phyloP scores from a whole-genome alignment of 2,329 filamentous ascomycete genomes.

The Aspergillus proliferans region DNA sequence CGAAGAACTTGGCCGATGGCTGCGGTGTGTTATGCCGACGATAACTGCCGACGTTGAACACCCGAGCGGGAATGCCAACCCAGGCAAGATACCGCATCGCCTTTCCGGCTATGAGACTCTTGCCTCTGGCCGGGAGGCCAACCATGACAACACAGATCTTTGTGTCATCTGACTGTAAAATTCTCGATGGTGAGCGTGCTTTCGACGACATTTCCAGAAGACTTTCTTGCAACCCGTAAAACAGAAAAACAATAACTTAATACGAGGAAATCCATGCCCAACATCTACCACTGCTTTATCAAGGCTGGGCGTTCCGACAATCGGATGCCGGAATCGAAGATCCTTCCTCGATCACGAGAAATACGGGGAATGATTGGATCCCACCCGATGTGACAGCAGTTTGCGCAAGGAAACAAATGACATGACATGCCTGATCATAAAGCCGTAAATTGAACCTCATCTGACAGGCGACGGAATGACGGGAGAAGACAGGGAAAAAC shows the following conservation, averaged over 20 bases:
- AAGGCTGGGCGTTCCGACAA: background rate
- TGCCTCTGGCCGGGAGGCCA: conserved; percentile 87
- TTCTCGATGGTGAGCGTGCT: background rate
- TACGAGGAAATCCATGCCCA: background rate
- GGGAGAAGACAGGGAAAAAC: background rate
- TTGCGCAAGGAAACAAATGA: no score
- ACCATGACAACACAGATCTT: conserved; percentile 99
- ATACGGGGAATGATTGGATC: background rate
- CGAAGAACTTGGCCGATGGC: conserved; percentile 91
- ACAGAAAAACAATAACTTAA: background rate
- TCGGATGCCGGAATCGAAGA: background rate
- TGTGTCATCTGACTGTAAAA: conserved; percentile 83
- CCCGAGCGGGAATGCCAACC: conserved; percentile 88
- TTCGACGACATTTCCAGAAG: conserved; percentile 41
- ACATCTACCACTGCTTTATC: background rate
- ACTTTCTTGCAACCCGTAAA: conserved; percentile 1
- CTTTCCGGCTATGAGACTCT: conserved; percentile 97
- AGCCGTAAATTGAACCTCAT: no score
- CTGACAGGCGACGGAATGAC: no score
- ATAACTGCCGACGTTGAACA: conserved; percentile 97
- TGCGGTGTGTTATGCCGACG: conserved; percentile 84
- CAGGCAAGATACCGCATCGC: conserved; percentile 91
- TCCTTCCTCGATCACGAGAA: background rate
- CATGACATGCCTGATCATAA: no score
- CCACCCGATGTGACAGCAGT: no score